phyloP scores from a whole-genome alignment of 2,329 filamentous ascomycete species.

The Chaetomiaceae sp. region DNA sequence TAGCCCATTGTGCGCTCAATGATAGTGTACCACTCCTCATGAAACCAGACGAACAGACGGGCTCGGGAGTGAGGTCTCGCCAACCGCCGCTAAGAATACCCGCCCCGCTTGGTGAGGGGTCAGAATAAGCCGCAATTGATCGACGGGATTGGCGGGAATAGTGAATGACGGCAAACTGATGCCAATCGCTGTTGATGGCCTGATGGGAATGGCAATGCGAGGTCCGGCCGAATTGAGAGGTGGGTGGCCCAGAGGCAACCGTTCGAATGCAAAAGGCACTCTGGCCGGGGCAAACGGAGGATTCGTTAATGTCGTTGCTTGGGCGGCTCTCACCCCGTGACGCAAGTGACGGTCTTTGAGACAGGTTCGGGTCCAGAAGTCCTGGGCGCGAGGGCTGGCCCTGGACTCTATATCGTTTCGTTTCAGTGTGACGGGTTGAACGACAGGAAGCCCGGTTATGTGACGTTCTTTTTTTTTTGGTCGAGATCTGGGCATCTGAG shows the following conservation, averaged over 20 bases:
- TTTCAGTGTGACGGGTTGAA: slow-evolving; percentile 1
- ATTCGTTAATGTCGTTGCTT: neutral
- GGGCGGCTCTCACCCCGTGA: neutral
- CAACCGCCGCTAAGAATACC: neutral
- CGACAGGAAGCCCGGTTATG: neutral
- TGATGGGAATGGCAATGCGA: neutral
- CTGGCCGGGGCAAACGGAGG: neutral
- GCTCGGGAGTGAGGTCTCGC: neutral
- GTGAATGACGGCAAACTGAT: too few species aligned
- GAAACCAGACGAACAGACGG: neutral
- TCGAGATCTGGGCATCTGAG: neutral
- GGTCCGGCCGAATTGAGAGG: neutral
- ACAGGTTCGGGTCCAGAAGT: neutral
- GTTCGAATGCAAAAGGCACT: neutral
- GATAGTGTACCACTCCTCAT: neutral
- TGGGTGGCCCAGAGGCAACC: neutral
- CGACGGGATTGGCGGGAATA: neutral
- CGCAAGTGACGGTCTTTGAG: neutral
- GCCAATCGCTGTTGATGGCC: too few species aligned
- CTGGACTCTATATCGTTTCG: slow-evolving; percentile 5
- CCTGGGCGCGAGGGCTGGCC: neutral
- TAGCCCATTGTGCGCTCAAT: slow-evolving; percentile 6
- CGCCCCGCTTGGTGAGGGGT: neutral
- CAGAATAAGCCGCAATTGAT: neutral
- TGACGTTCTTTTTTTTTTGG: neutral